These are phyloP conservation scores for Nasturtium officinale DNA, from an alignment of 345 rosid genomes.

Conservation along the genomic window DNA sequence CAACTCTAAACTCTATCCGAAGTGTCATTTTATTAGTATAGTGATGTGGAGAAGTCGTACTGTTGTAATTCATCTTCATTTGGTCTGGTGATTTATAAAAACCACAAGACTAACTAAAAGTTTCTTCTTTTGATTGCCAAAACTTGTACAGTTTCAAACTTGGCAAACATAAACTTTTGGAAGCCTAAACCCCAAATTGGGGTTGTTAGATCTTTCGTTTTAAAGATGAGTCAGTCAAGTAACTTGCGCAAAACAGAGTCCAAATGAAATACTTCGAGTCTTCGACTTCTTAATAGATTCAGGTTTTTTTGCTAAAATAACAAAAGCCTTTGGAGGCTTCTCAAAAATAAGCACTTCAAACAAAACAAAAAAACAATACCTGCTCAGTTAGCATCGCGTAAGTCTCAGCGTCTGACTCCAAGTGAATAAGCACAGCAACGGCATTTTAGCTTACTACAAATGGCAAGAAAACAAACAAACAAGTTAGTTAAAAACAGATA, in stretches of 20 bases:
- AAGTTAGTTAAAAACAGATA: slow-evolving; percentile 3
- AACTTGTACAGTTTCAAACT: slow-evolving; percentile 37
- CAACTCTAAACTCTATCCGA: not conserved
- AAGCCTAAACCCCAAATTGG: slow-evolving; percentile 17
- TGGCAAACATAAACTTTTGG: slow-evolving; percentile 13
- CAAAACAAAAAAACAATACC: slow-evolving; percentile 39
- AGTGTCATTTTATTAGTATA: not conserved
- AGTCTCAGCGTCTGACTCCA: slow-evolving; percentile 66
- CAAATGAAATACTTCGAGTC: not conserved
- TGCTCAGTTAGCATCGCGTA: slow-evolving; percentile 93
- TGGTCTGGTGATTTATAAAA: slow-evolving; percentile 26
- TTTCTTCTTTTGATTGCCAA: slow-evolving; percentile 27
- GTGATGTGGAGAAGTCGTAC: slow-evolving; percentile 21
- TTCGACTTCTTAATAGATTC: too few relatives aligned
- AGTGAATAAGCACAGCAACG: slow-evolving; percentile 74
- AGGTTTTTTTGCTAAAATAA: too few relatives aligned
- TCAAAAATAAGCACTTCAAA: not conserved
- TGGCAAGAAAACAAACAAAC: not conserved
- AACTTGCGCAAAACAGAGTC: not conserved
- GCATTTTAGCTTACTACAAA: slow-evolving; percentile 43
- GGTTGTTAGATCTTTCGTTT: slow-evolving; percentile 10
- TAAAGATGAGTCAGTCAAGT: slow-evolving; percentile 5
- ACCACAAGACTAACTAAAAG: slow-evolving; percentile 28
- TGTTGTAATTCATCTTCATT: slow-evolving; percentile 28
- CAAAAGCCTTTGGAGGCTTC: too few relatives aligned